Conservation (phyloP, 192 early-diverging fungal genomes). For the Rhizophagus sp. region DNA sequence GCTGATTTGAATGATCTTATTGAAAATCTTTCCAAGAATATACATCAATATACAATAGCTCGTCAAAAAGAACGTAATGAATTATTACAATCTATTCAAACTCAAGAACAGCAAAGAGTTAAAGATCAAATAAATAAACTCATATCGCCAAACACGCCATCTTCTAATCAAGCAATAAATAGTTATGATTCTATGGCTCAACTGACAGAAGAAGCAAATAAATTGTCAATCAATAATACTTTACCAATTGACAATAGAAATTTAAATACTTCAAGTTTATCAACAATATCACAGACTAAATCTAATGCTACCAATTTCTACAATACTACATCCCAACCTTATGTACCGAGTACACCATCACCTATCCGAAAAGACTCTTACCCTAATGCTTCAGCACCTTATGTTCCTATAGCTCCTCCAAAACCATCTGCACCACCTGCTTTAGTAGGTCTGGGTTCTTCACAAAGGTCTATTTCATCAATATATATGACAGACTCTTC, state of each 20-base stretch:
- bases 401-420: neutral
- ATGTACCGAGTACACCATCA: neutral
- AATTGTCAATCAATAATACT: slow-evolving; percentile 26
- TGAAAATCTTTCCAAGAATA: slow-evolving; percentile 53
- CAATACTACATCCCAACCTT: neutral
- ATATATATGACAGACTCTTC: neutral
- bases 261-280: neutral
- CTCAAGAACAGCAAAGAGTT: slow-evolving; percentile 61
- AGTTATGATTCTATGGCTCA: neutral
- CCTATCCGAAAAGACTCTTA: neutral
- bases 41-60: slow-evolving; percentile 56
- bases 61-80: slow-evolving; percentile 63
- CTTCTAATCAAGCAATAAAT: slow-evolving; percentile 11
- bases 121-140: slow-evolving; percentile 61
- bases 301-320: neutral
- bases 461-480: neutral
- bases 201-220: slow-evolving; percentile 5
- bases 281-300: neutral
- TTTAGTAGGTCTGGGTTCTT: neutral
- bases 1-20: slow-evolving; percentile 59
- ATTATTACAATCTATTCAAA: slow-evolving; percentile 54
- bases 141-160: slow-evolving; percentile 20
- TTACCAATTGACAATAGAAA: slow-evolving; percentile 22
- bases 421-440: neutral
- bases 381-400: neutral